phyloP scores from a whole-genome alignment of 2,329 filamentous ascomycete genomes.

The Moelleriella libera region DNA sequence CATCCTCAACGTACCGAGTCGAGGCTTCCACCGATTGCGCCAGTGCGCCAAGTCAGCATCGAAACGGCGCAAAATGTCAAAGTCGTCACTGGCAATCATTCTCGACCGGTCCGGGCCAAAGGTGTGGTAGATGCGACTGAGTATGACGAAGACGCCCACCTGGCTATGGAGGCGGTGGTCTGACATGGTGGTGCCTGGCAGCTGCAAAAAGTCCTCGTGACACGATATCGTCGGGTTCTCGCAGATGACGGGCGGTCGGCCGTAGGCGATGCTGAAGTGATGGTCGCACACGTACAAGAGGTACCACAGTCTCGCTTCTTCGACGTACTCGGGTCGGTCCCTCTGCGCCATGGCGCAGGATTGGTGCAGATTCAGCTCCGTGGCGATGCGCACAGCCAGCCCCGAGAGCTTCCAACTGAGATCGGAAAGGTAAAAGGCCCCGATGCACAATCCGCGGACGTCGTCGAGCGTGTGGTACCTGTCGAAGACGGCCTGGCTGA shows the following conservation, averaged over 20 bases:
- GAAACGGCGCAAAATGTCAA: slow-evolving; percentile 15
- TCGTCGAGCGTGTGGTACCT: slow-evolving; percentile 38
- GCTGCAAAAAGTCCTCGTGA: slow-evolving; percentile 37
- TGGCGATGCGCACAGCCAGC: slow-evolving; percentile 41
- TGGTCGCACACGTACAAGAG: slow-evolving; percentile 51
- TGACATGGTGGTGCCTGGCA: slow-evolving; percentile 28
- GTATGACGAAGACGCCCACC: slow-evolving; percentile 43
- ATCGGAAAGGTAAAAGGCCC: slow-evolving; percentile 50
- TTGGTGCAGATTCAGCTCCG: slow-evolving; percentile 41
- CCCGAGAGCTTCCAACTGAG: slow-evolving; percentile 41
- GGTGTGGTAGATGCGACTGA: slow-evolving; percentile 41
- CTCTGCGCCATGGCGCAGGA: slow-evolving; percentile 32
- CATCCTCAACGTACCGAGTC: slow-evolving; percentile 12
- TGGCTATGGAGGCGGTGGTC: slow-evolving; percentile 45
- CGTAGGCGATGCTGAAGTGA: slow-evolving; percentile 49
- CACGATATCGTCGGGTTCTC: slow-evolving; percentile 43
- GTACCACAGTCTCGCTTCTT: slow-evolving; percentile 47
- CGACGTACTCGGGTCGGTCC: slow-evolving; percentile 28
- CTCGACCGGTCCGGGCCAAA: slow-evolving; percentile 40
- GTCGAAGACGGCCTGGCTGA: slow-evolving; percentile 43
- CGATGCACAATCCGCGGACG: slow-evolving; percentile 46
- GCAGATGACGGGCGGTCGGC: slow-evolving; percentile 41
- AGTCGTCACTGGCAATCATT: slow-evolving; percentile 16
- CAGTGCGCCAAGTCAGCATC: slow-evolving; percentile 19
- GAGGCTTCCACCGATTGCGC: slow-evolving; percentile 20